These are phyloP conservation scores for Populus ilicifolia DNA, from an alignment of 345 rosid species.

Conservation along the genomic window DNA sequence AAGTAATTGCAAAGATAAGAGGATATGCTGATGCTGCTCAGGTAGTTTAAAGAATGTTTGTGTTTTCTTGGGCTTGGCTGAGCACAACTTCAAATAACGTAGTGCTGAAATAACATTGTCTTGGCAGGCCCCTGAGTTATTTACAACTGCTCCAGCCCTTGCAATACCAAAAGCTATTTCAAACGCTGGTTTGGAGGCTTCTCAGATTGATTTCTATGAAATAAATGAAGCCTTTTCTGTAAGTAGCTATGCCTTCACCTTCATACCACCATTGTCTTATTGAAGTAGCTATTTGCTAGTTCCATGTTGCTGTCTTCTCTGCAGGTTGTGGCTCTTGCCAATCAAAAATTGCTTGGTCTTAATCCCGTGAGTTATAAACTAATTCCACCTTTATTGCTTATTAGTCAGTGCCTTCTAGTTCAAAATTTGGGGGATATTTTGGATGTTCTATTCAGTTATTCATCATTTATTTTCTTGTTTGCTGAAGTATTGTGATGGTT, in stretches of 20 bases:
- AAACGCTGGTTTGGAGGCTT: slow-evolving; percentile 26
- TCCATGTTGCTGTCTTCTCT: neutral
- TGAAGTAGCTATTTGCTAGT: neutral
- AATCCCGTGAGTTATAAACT: slow-evolving; percentile 19
- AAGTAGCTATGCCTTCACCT: neutral
- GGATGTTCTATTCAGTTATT: neutral
- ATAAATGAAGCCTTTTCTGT: slow-evolving; percentile 36
- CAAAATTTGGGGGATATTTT: neutral
- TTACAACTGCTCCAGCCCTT: slow-evolving; percentile 30
- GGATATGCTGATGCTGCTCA: slow-evolving; percentile 35
- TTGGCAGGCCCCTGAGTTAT: slow-evolving; percentile 22
- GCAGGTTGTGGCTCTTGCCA: slow-evolving; percentile 34
- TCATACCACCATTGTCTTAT: neutral
- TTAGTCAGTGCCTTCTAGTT: neutral
- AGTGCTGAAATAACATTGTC: neutral
- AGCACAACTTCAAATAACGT: neutral
- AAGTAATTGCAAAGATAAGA: slow-evolving; percentile 30
- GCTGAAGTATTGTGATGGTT: neutral
- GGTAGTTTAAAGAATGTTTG: slow-evolving; percentile 1
- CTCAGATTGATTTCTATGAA: slow-evolving; percentile 27
- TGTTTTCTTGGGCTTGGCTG: neutral
- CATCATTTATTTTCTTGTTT: neutral
- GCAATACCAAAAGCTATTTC: slow-evolving; percentile 33
- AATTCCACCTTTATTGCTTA: neutral
- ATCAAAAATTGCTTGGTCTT: slow-evolving; percentile 26